phyloP scores from a whole-genome alignment of 2,329 filamentous ascomycete species.

The Atkinsonella texensis region DNA sequence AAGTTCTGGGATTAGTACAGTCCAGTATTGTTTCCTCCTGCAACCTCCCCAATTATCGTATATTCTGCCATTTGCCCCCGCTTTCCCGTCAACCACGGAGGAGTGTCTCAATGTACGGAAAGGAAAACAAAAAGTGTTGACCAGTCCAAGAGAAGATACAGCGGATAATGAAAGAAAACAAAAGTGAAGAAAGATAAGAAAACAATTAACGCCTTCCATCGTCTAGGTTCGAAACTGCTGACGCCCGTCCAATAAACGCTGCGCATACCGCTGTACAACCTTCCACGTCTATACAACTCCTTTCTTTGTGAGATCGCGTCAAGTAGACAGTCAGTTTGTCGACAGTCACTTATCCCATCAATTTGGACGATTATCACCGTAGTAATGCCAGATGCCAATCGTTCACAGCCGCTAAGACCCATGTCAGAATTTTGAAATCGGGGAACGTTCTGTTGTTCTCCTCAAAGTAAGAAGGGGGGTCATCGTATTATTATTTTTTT shows the following conservation, averaged over 20 bases:
- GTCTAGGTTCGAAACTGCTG: constrained; percentile 5
- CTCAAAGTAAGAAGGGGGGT: neutral
- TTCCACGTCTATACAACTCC: neutral
- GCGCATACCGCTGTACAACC: constrained; percentile 5
- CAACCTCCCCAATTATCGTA: neutral
- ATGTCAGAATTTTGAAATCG: neutral
- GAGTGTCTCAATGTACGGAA: neutral
- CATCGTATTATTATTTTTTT: neutral
- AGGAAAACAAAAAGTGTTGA: neutral
- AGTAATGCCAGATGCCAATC: constrained; percentile 1
- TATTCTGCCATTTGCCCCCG: neutral
- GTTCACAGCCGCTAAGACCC: neutral
- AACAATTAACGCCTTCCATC: constrained; percentile 2
- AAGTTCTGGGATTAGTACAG: neutral
- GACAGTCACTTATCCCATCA: no score
- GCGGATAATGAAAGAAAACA: neutral
- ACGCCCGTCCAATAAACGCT: constrained; percentile 1
- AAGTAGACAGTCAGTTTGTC: neutral
- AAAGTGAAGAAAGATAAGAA: constrained; percentile 3
- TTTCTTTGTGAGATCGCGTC: neutral
- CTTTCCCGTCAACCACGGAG: neutral
- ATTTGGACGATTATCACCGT: neutral
- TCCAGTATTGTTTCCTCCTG: constrained; percentile 1
- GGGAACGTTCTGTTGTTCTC: neutral
- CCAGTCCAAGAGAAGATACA: neutral